A percentile compares a stretch with the other conserved stretches of the same genome.
phyloP scores from a whole-genome alignment of 208 protist species.

The Crithidia thermophila region DNA sequence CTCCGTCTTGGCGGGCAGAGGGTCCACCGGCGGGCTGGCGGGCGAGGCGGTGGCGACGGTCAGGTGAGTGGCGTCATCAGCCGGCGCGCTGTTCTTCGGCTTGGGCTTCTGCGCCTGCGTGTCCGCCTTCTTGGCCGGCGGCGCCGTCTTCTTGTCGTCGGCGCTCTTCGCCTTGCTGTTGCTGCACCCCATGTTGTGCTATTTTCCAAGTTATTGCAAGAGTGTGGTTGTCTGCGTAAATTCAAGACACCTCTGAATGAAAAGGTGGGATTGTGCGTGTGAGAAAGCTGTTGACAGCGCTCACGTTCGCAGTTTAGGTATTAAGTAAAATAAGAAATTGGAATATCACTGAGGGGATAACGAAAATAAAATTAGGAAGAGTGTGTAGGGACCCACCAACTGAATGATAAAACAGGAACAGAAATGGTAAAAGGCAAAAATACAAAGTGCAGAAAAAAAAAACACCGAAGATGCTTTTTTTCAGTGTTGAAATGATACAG shows the following conservation, averaged over 20 bases:
- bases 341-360: too few species aligned
- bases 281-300: too few species aligned
- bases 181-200: slow-evolving; percentile 40
- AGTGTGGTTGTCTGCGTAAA: neutral
- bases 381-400: neutral
- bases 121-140: slow-evolving; percentile 13
- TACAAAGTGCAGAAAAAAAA: neutral
- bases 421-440: neutral
- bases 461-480: too few species aligned
- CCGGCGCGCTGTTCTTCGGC: neutral
- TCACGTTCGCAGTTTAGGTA: too few species aligned
- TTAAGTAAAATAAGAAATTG: too few species aligned
- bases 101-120: slow-evolving; percentile 1
- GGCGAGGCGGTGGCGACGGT: neutral
- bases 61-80: neutral
- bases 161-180: slow-evolving; percentile 37
- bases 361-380: neutral
- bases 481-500: too few species aligned
- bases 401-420: neutral
- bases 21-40: neutral
- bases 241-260: too few species aligned
- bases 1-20: neutral
- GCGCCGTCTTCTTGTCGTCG: slow-evolving; percentile 15
- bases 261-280: too few species aligned
- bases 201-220: neutral